Evolutionary conservation across 805 yeast species (phyloP), one percentile per base, ranked within the genome.

Genomic region (Torulaspora microellipsoides): DNA sequence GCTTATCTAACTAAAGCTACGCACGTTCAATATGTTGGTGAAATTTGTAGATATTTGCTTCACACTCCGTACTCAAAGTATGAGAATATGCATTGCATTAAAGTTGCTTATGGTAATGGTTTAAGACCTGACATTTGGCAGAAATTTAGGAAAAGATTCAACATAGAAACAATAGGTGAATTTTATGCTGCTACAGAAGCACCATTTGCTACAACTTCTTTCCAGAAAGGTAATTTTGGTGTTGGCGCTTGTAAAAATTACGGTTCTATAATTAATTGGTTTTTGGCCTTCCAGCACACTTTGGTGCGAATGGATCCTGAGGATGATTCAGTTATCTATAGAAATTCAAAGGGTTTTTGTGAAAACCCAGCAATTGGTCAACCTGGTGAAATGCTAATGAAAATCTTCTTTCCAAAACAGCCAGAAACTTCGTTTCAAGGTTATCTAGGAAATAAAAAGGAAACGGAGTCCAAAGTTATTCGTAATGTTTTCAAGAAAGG

Each of bases 111-210:
- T 61, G 98, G 98, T 34, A 90, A 91, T 64, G 98, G 98, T 0
- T 70, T 90, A 52, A 77, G 97, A 54, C 78, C 80, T 8, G 97
- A 91, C 59, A 84, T 91, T 43, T 90, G 98, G 98, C 65, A 60
- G 45, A 78, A 79, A 41, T 85, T 90, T 67, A 88, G 87, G 64
- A 65, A 73, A 15, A 71, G 95, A 48, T 90, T 90, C 70, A 75
- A 79, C 46, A 83, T 90, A 47, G 69, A 74, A 23, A 83, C 77
- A 4, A 75, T 90, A 47, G 95, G 95, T 12, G 98, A 90, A 62
- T 90, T 91, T 59, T 90, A 90, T 65, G 95, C 95, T 1, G 84
- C 96, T 2, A 88, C 96, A 0, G 98, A 90, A 61, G 81, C 91
- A 2, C 97, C 97, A 14, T 76, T 86, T 54, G 96, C 95, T 1